Evolutionary conservation across 371 early-diverging fungal species (phyloP), one percentile per base, ranked within the genome.

Genomic region (Dentiscutata heterogama): DNA sequence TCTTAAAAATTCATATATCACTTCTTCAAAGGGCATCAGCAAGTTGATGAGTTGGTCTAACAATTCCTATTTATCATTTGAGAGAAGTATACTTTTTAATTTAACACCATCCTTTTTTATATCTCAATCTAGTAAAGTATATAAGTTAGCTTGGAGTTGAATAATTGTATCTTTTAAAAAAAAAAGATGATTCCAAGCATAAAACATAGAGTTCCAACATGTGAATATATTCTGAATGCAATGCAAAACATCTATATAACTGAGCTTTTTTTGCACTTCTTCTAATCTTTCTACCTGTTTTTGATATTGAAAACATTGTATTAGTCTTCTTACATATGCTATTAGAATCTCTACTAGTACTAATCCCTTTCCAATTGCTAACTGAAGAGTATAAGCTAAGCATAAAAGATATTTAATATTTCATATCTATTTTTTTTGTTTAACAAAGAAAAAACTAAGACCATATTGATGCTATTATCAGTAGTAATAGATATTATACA

Each of bases 91-190:
- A 29, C 16, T 73, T 54, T 54, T 73, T 5, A 73, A 13, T 14
- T 14, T 50, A n/a, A 27, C 27, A 22, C 27, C 29, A 53, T 72
- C 29, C 53, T 53, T 72, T 27, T 56, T 54, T 27, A 11, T 54
- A 0, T 56, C 2, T 18, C 16, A 20, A 50, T 73, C 25, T 22
- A 11, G 22, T 73, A 20, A 54, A n/a, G n/a, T n/a, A n/a, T n/a
- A n/a, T n/a, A n/a, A n/a, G n/a, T n/a, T n/a, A n/a, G n/a, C n/a
- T n/a, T 73, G 20, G n/a, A 73, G 35, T 51, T 29, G 56, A 51
- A 7, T 56, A 73, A 73, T 73, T 27, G 56, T n/a, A 73, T 73
- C 74, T 54, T 73, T 73, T 54, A 56, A 73, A 73, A 29, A 73
- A 25, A 72, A 54, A 53, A 72, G 31, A 25, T 39, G 27, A 10